Percentiles rank a stretch among this genome's conserved stretches.
Evolutionary conservation across 78 protist species (phyloP).

Genomic region (Dictyostelium firmibasis): DNA sequence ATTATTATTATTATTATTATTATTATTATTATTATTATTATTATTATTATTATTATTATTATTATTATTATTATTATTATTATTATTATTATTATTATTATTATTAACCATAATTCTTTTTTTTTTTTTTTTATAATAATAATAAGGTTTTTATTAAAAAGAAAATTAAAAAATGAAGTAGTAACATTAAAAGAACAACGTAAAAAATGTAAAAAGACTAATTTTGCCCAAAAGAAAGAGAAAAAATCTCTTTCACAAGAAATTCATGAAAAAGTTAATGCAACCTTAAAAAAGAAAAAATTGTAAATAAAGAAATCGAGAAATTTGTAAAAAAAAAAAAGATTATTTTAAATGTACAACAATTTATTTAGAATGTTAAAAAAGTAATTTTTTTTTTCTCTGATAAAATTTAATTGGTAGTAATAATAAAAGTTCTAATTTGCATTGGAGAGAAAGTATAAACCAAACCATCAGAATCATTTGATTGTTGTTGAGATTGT

Average conservation of each 20-base stretch:
- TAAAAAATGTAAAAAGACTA: conserved; percentile 13
- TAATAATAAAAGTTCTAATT: conserved; percentile 68
- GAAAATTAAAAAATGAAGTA: conserved; percentile 13
- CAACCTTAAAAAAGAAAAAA: conserved; percentile 22
- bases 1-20: not conserved
- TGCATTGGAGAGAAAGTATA: conserved; percentile 50
- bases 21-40: not conserved
- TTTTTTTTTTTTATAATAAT: not conserved
- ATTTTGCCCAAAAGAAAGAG: not conserved
- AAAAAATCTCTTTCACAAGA: conserved; percentile 21
- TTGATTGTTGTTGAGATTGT: not conserved
- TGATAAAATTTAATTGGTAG: conserved; percentile 22
- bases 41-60: not conserved
- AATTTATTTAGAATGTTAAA: not conserved
- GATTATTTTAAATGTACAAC: not conserved
- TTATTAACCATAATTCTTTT: not conserved
- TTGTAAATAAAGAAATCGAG: not conserved
- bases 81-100: not conserved
- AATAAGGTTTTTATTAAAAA: conserved; percentile 24
- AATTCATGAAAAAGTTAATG: conserved; percentile 6
- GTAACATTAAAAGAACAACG: not conserved
- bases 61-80: not conserved
- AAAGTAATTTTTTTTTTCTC: not conserved
- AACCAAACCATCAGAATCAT: not conserved
- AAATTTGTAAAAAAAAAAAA: not conserved